Percentiles rank a stretch among this genome's conserved stretches.
These are phyloP conservation scores for Kluyveromyces nonfermentans DNA, from an alignment of 805 yeast species.

Conservation along the genomic window DNA sequence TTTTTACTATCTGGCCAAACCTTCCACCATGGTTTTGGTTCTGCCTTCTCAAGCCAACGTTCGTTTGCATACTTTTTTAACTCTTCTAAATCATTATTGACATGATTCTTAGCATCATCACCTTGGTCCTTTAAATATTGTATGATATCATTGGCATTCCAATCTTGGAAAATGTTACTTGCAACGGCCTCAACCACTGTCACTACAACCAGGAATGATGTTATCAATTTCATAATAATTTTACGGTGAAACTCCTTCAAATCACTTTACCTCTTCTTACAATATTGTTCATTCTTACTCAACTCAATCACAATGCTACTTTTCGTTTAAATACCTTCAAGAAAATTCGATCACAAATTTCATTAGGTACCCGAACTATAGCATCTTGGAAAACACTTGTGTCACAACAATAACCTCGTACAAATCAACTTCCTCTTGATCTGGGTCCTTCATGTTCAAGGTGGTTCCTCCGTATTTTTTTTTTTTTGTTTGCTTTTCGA, in stretches of 20 bases:
- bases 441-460: background rate
- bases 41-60: slow-evolving; percentile 13
- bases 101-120: slow-evolving; percentile 12
- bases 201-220: background rate
- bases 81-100: slow-evolving; percentile 15
- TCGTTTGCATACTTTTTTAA: slow-evolving; percentile 18
- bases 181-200: slow-evolving; percentile 5
- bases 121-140: slow-evolving; percentile 29
- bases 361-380: too few relatives aligned
- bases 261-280: too few relatives aligned
- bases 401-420: too few relatives aligned
- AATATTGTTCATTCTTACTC: too few relatives aligned
- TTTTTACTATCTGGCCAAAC: slow-evolving; percentile 16
- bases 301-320: too few relatives aligned
- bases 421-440: background rate
- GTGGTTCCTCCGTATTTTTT: background rate
- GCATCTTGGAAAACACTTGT: too few relatives aligned
- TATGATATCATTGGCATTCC: slow-evolving; percentile 30
- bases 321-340: background rate
- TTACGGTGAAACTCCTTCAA: too few relatives aligned
- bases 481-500: background rate
- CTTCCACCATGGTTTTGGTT: slow-evolving; percentile 26
- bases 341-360: background rate
- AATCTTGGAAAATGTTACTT: slow-evolving; percentile 15
- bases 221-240: background rate